Evolutionary conservation across 2,329 filamentous ascomycete species (phyloP).

Genomic region (Fusarium irregulare): DNA sequence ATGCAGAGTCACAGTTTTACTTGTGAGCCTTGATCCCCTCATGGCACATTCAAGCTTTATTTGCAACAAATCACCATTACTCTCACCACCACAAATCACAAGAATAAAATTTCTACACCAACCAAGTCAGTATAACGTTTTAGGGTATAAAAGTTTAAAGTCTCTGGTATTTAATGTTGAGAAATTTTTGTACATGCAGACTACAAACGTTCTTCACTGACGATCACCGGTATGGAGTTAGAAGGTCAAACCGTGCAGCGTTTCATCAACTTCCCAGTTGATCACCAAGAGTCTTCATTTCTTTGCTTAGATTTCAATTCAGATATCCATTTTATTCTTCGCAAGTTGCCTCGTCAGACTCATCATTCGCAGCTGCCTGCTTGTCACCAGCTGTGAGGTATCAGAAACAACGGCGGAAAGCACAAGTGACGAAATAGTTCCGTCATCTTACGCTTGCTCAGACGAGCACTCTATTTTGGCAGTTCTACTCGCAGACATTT

Average conservation of each 20-base stretch:
- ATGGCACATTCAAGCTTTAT: neutral
- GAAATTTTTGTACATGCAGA: neutral
- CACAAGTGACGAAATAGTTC: neutral
- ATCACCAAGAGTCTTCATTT: neutral
- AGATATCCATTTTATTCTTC: neutral
- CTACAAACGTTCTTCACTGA: neutral
- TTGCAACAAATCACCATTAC: neutral
- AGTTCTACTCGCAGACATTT: neutral
- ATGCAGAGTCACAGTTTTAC: neutral
- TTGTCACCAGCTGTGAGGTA: neutral
- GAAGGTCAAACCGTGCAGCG: neutral
- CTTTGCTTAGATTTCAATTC: neutral
- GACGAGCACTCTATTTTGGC: neutral
- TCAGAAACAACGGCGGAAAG: neutral
- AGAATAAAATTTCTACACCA: neutral
- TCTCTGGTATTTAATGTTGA: neutral
- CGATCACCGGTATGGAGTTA: neutral
- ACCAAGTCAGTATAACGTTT: neutral
- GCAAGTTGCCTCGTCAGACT: neutral
- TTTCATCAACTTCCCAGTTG: neutral
- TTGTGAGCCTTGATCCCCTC: fast-evolving
- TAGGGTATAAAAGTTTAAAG: neutral
- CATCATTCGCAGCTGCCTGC: neutral
- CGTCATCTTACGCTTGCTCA: neutral
- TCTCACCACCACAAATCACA: neutral